Conservation (phyloP, 768 basidiomycete genomes). For the Boletus vermiculosoides region DNA sequence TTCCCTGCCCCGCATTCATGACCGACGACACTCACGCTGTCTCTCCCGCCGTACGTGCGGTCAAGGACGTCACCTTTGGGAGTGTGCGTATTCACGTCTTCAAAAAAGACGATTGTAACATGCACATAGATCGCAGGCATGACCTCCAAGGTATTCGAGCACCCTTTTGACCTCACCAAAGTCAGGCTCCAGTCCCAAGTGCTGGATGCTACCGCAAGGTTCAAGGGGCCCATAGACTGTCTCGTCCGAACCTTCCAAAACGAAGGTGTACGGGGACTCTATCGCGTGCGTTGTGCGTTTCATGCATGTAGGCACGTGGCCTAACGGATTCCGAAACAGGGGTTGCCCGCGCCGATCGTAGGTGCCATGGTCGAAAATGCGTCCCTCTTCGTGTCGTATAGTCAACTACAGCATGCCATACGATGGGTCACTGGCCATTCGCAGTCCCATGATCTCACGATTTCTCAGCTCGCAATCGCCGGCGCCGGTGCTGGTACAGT, state of each 20-base stretch:
- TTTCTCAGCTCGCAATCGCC: slow-evolving; percentile 73
- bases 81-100: slow-evolving; percentile 42
- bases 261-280: slow-evolving; percentile 84
- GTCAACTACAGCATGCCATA: slow-evolving; percentile 64
- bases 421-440: slow-evolving; percentile 41
- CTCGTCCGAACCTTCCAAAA: slow-evolving; percentile 73
- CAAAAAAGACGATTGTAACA: not conserved
- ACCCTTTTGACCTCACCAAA: slow-evolving; percentile 95
- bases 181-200: slow-evolving; percentile 92
- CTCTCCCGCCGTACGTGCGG: slow-evolving; percentile 22
- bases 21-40: slow-evolving; percentile 16
- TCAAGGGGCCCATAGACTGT: slow-evolving; percentile 87
- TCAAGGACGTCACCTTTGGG: slow-evolving; percentile 56
- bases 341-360: slow-evolving; percentile 84
- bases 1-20: slow-evolving; percentile 12
- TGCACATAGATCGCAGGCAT: slow-evolving; percentile 73
- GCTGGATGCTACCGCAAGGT: slow-evolving; percentile 63
- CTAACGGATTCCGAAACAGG: slow-evolving; percentile 45
- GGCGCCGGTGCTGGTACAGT: slow-evolving; percentile 85
- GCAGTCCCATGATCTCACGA: slow-evolving; percentile 44
- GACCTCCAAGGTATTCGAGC: slow-evolving; percentile 82
- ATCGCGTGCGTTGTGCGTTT: slow-evolving; percentile 59
- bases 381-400: slow-evolving; percentile 82
- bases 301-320: not conserved
- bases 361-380: slow-evolving; percentile 95